Base-by-base conservation (phyloP, 805 yeast species). In the Pichia scutulata region DNA sequence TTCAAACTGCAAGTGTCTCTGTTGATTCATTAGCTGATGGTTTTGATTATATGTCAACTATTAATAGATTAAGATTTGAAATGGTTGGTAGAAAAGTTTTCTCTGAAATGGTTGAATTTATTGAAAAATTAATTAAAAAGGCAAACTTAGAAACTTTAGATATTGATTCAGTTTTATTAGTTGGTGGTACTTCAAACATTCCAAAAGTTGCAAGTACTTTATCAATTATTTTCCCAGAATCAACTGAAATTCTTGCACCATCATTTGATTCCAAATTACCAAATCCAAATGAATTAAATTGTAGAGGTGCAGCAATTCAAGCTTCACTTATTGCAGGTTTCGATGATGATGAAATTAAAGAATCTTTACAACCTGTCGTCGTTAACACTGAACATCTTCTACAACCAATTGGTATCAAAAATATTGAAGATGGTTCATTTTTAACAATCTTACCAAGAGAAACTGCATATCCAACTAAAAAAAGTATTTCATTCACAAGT, bases 261-360 rank as follows among this genome's bases (percentile, higher is more conserved):
- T 71, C 84, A 36, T 63, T 76, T 54, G 92, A 87, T 67, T 60
- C 86, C 54, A 89, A 88, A 70, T 86, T 93, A 51, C 66, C 82
- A 54, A 80, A 87, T 71, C 97, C 99, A 53, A 83, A 87, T 64
- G 98, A 93, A 74, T 76, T 89, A 63, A 75, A 85, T 57, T 83
- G 95, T 57, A 84, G 95, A 64, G 99, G 99, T 71, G 95, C 97
- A 52, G 97, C 98, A 55, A 78, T 92, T 66, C 98, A 93, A 77
- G 99, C 97, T 47, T 81, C 95, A 39, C 75, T 92, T 61, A 73
- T 85, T 55, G 92, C 85, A 62, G 74, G 81, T 52, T 95, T 88
- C 61, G 93, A 84, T 63, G 89, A 79, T 48, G 95, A 86, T 55
- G 93, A 89, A 70, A 74, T 84, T 60, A 72, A 76, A 44, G 95